Evolutionary conservation across 1,284 basidiomycete genomes (phyloP), one percentile per base, ranked within the genome.

Genomic region (Ceratobasidium sp.): DNA sequence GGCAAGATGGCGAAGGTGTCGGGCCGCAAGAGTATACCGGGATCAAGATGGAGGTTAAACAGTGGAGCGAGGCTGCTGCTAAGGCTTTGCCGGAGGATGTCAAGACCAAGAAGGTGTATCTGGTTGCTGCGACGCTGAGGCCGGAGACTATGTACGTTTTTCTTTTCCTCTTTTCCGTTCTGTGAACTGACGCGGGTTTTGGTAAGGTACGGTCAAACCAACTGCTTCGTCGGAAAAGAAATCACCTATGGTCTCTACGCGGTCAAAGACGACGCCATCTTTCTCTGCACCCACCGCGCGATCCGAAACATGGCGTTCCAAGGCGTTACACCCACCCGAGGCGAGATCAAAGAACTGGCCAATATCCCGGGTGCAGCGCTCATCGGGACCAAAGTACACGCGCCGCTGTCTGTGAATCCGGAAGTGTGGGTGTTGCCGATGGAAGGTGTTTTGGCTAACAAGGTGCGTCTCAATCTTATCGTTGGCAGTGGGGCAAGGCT

Each of bases 291-390:
- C 13, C 87, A 92, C 81, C 94, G 97, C 67, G 92, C 97, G 0
- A 96, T 96, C 10, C 92, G 97, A 64, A 99, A 99, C 85, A 98
- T 99, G 97, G 91, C 97, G 0, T 99, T 93, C 91, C 98, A 99
- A 86, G 88, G 93, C 57, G 92, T 93, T 78, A 92, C 91, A 71
- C 88, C 90, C 15, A 87, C 89, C 2, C 90, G 91, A 23, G 10
- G 46, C 17, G 17, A 48, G 17, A 17, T 94, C 78, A 87, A 90
- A 70, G 91, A 95, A 84, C 86, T 97, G 67, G 86, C 89, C 23
- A 92, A 95, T 84, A 87, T 98, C 77, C 90, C 91, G 69, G 98
- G 98, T 17, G 85, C 91, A 10, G 90, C 91, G 79, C 87, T 99
- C 38, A 87, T 99, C 79, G 98, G 98, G 7, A 94, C 97, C 67